Evolutionary conservation across 2,329 filamentous ascomycete species (phyloP), one percentile per base, ranked within the genome.

Genomic region (Cordyceps militaris): DNA sequence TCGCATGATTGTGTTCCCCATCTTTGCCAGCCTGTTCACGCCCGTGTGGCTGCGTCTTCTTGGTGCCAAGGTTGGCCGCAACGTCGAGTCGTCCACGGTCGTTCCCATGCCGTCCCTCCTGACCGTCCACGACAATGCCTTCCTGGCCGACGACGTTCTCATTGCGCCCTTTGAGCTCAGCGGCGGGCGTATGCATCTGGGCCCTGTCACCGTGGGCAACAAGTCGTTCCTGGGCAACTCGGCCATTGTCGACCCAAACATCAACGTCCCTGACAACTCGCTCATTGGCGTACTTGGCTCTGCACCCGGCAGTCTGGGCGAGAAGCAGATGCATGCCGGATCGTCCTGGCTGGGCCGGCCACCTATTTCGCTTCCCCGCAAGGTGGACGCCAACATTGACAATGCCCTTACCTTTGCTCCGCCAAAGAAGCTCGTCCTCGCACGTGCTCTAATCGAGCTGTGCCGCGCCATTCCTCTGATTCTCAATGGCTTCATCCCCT

Each of bases 311-410:
- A 32, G 56, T 7, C 36, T 50, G 10, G 55, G 47, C 28, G 55
- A 43, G 55, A 57, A 57, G 46, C 26, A 62, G 24, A 63, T 64
- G 59, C 58, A 60, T 2, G 42, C 55, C 10, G 63, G 62, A 11
- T 60, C 62, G 3, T 63, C 63, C 4, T 64, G 62, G 62, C 63
- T 64, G 16, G 63, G 63, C 7, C 60, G 63, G 2, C 63, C 63
- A 13, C 52, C 63, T 6, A 64, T 64, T n/a, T 44, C 59, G 14
- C 59, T 63, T 1, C 62, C 63, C 10, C 62, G 63, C 7, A 57
- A 46, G 19, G 38, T 58, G 4, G 60, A 61, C 23, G 38, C 56
- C 32, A 40, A 54, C 30, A 57, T 61, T 13, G 63, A 64, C 46
- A 38, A 61, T 11, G 26, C 58, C 4, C 61, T 61, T 19, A 64